phyloP scores from a whole-genome alignment of 257 asterid genomes.

The Solanum piurae region DNA sequence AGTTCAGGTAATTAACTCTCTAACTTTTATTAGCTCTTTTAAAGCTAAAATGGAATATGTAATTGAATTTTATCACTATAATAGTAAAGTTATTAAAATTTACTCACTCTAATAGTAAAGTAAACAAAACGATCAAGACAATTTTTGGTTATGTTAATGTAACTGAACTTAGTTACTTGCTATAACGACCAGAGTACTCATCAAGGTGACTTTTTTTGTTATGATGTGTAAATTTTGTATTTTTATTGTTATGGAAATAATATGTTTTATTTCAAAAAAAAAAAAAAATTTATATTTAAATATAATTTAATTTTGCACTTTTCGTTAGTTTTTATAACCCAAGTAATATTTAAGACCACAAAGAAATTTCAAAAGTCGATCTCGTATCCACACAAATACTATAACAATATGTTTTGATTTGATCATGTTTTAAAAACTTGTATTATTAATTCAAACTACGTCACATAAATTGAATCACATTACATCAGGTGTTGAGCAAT shows the following conservation, averaged over 20 bases:
- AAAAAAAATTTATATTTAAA: no score
- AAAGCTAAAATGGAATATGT: no score
- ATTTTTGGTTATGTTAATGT: background rate
- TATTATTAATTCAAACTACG: background rate
- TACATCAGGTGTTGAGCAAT: constrained; percentile 17
- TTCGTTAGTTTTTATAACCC: no score
- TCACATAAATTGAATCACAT: background rate
- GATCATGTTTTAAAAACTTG: background rate
- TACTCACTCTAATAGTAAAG: background rate
- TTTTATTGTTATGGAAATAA: no score
- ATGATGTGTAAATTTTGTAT: background rate
- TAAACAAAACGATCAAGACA: background rate
- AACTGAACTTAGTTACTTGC: no score
- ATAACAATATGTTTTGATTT: no score
- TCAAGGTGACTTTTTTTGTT: no score
- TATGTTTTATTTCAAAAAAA: background rate
- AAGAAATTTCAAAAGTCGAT: no score
- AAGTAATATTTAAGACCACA: no score
- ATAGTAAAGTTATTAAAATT: background rate
- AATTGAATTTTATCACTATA: background rate
- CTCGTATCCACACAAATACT: background rate
- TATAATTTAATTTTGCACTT: background rate
- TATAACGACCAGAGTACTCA: background rate
- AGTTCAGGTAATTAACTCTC: constrained; percentile 37
- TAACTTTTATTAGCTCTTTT: background rate